Conservation (phyloP, 441 rosid species). For the Adansonia rubrostipa region DNA sequence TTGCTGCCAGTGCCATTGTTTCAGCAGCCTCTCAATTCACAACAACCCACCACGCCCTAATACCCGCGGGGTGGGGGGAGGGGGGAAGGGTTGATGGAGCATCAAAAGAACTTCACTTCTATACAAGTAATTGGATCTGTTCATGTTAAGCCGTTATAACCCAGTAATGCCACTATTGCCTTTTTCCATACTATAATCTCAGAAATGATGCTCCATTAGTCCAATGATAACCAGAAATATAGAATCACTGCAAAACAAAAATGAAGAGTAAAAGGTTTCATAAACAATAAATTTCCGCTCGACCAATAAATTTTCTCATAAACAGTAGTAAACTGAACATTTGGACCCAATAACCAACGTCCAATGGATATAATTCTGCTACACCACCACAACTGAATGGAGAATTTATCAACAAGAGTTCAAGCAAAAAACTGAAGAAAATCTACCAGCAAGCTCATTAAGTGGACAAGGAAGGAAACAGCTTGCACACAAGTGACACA, state of each 20-base stretch:
- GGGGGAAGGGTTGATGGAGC: too few relatives aligned
- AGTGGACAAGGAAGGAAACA: background rate
- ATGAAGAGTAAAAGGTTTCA: background rate
- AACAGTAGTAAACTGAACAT: background rate
- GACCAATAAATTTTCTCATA: background rate
- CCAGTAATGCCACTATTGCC: too few relatives aligned
- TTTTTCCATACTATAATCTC: too few relatives aligned
- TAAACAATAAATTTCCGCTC: too few relatives aligned
- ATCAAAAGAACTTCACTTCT: too few relatives aligned
- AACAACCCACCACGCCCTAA: background rate
- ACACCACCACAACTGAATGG: background rate
- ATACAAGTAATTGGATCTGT: too few relatives aligned
- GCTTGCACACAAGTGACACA: slow-evolving; percentile 26
- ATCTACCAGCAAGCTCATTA: background rate
- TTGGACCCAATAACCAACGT: background rate
- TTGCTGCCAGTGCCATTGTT: background rate
- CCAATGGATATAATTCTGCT: background rate
- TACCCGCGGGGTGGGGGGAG: too few relatives aligned
- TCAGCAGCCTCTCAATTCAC: background rate
- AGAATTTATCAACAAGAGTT: background rate
- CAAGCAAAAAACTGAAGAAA: background rate
- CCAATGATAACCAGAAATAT: background rate
- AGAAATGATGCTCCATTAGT: background rate
- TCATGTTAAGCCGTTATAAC: too few relatives aligned
- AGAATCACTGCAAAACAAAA: background rate